Conservation (phyloP, 2,329 filamentous ascomycete genomes). For the Hypomyces rosellus region DNA sequence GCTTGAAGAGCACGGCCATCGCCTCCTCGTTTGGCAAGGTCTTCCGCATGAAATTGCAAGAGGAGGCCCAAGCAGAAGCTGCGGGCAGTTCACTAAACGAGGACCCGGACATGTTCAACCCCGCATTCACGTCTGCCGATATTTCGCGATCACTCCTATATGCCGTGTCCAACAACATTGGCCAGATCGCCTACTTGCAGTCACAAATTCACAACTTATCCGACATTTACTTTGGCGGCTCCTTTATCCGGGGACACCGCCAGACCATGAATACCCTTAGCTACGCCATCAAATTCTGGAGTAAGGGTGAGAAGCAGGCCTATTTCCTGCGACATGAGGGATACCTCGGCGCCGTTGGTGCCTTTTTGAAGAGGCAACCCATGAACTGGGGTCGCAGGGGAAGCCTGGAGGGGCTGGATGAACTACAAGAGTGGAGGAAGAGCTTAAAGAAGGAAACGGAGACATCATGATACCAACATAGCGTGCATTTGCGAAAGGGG, state of each 20-base stretch:
- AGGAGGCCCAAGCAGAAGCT: constrained; percentile 73
- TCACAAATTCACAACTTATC: constrained; percentile 87
- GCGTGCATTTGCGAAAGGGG: neutral
- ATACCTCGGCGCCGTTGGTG: constrained; percentile 88
- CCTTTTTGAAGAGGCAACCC: constrained; percentile 87
- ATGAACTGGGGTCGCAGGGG: constrained; percentile 83
- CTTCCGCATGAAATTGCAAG: constrained; percentile 83
- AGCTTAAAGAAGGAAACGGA: constrained; percentile 11
- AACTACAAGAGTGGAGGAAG: constrained; percentile 25
- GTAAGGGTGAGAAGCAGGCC: constrained; percentile 85
- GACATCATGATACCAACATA: neutral
- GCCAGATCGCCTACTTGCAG: constrained; percentile 95
- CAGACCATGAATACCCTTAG: constrained; percentile 98
- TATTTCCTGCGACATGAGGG: constrained; percentile 96
- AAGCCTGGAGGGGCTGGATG: constrained; percentile 56
- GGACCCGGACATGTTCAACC: constrained; percentile 30
- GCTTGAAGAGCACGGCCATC: constrained; percentile 90
- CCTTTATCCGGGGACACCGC: constrained; percentile 90
- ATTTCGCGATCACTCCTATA: constrained; percentile 88
- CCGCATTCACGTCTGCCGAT: constrained; percentile 67
- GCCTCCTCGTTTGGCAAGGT: constrained; percentile 96
- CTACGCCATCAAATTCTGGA: constrained; percentile 98
- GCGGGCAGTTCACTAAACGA: constrained; percentile 51
- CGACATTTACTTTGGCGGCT: constrained; percentile 95
- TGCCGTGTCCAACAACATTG: constrained; percentile 96